Evolutionary conservation across 2,329 filamentous ascomycete genomes (phyloP), one percentile per base, ranked within the genome.

Genomic region (Penicillium thymicola): DNA sequence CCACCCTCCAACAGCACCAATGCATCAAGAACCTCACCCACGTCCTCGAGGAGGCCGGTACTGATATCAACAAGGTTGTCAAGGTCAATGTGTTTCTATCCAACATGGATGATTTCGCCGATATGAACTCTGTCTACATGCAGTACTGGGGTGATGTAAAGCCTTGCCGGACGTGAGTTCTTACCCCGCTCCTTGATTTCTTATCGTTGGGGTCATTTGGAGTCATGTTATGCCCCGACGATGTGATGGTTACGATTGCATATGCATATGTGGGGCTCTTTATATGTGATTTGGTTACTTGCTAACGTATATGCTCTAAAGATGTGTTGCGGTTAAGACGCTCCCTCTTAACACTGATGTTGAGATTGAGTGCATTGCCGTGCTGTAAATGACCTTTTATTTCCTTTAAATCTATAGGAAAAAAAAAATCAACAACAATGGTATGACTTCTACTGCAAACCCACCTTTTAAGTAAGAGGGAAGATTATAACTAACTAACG

Each of bases 291-390:
- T 28, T 48, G 11, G 27, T 32, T 48, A 40, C 10, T 45, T 34
- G 18, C 46, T 58, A 21, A 55, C 34, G 11, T 4, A 10, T 21
- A n/a, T 34, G 11, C 30, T 28, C 6, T 23, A n/a, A 21, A 72
- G 67, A 30, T 96, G 91, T 72, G 90, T 96, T 52, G 91, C 91
- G 5, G 92, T 95, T 63, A 92, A 94, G 82, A 86, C 89, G 67
- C 82, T 96, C 62, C 92, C 92, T 59, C 91, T 92, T 82, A 86
- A 87, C 55, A 91, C 92, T 41, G 87, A 91, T 58, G 86, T 96
- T 25, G 92, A 96, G 82, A 94, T 96, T 72, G 91, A 96, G 82
- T 89, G 86, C 72, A 89, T 94, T 79, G 91, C 91, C 55, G 80
- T 89, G 54, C 81, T 86, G 73, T 41, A 14, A 34, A 48, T 14